A percentile compares a stretch with the other conserved stretches of the same genome.
phyloP scores from a whole-genome alignment of 2,329 filamentous ascomycete species.

The Fulvia fulva region DNA sequence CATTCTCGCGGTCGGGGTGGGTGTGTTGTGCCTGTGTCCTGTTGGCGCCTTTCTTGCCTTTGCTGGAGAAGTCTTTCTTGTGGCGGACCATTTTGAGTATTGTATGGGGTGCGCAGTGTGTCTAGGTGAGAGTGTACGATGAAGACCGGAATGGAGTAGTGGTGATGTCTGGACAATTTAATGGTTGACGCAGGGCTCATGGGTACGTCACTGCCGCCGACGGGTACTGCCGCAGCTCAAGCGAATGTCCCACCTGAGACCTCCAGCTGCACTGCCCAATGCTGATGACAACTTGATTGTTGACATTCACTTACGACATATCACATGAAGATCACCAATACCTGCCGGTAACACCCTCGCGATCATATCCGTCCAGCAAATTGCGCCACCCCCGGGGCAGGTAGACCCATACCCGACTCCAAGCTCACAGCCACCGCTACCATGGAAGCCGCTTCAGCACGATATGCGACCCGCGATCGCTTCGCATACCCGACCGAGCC shows the following conservation, averaged over 20 bases:
- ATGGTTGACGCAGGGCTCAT: background rate
- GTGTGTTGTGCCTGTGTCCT: slow-evolving; percentile 31
- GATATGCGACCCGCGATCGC: slow-evolving; percentile 91
- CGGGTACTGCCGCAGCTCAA: background rate
- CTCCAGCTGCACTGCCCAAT: background rate
- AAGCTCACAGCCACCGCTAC: background rate
- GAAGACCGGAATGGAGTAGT: background rate
- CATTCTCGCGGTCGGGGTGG: slow-evolving; percentile 26
- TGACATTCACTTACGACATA: background rate
- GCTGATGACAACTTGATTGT: background rate
- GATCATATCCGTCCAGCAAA: background rate
- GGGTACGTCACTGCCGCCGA: background rate
- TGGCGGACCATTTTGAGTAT: slow-evolving; percentile 54
- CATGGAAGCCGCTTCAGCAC: slow-evolving; percentile 91
- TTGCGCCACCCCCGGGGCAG: background rate
- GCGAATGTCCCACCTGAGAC: background rate
- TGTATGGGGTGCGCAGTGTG: background rate
- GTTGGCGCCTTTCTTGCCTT: slow-evolving; percentile 63
- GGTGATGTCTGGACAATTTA: slow-evolving; percentile 1
- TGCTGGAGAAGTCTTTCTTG: slow-evolving; percentile 79
- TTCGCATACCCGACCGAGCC: slow-evolving; percentile 79
- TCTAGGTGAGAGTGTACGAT: no score
- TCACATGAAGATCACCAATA: background rate
- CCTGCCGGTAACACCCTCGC: background rate
- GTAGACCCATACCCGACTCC: slow-evolving; percentile 10